Conservation (phyloP, 257 asterid genomes). For the Cynanchum wilfordii region DNA sequence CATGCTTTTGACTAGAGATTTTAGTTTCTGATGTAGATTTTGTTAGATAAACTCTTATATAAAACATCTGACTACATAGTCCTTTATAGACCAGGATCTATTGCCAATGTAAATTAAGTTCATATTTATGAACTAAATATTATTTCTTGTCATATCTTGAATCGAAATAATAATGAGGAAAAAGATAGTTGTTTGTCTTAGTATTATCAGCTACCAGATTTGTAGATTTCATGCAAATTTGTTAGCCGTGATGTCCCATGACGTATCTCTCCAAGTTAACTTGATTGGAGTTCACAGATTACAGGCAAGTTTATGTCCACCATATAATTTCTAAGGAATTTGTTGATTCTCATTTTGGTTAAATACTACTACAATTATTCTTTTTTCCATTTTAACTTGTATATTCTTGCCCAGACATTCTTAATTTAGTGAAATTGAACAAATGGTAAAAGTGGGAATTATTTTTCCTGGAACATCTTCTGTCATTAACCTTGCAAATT, state of each 20-base stretch:
- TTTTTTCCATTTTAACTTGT: not conserved
- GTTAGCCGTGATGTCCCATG: not conserved
- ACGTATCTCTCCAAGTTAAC: not conserved
- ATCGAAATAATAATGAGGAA: not conserved
- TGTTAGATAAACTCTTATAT: not conserved
- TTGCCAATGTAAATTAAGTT: not conserved
- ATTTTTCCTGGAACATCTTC: not conserved
- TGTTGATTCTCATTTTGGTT: not conserved
- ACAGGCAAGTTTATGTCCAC: not conserved
- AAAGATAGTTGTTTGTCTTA: not conserved
- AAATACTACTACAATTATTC: not conserved
- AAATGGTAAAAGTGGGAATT: not conserved
- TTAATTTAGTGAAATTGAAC: not conserved
- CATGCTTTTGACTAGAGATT: constrained; percentile 2
- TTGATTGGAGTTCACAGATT: not conserved
- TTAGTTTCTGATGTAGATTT: not conserved
- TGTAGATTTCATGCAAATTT: not conserved
- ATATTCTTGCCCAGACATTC: not conserved
- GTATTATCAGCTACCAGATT: not conserved
- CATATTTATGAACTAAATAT: not conserved
- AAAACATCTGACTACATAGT: not conserved
- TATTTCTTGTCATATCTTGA: not conserved
- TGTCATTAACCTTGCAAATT: not conserved
- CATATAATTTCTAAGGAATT: not conserved
- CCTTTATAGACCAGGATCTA: not conserved